These are phyloP conservation scores for Pseudogymnoascus sp. DNA, from an alignment of 2,329 filamentous ascomycete genomes.

Conservation along the genomic window DNA sequence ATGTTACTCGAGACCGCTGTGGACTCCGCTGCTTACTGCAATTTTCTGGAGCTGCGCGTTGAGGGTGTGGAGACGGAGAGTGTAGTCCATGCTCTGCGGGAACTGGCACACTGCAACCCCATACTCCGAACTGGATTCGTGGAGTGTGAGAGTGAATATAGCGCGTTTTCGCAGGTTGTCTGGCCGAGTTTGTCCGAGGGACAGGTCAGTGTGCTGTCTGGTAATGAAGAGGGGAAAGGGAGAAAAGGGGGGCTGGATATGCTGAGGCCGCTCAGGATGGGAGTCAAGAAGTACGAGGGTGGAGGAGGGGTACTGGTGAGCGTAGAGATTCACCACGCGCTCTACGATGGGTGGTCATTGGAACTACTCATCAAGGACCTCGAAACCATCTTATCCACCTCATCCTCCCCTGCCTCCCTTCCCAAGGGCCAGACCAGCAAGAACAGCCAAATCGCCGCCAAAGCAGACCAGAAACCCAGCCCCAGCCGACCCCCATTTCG, in stretches of 20 bases:
- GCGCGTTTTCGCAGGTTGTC: constrained; percentile 53
- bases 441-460: constrained; percentile 15
- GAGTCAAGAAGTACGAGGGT: not conserved
- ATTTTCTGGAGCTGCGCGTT: constrained; percentile 55
- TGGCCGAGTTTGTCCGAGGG: constrained; percentile 43
- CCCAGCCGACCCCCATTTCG: constrained; percentile 54
- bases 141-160: constrained; percentile 34
- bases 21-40: constrained; percentile 60
- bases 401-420: constrained; percentile 31
- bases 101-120: constrained; percentile 48
- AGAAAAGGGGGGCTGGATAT: constrained; percentile 11
- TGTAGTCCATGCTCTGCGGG: constrained; percentile 41
- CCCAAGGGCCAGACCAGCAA: no score
- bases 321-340: constrained; percentile 75
- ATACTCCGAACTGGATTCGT: constrained; percentile 69
- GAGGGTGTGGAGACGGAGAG: constrained; percentile 21
- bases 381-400: constrained; percentile 34
- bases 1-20: constrained; percentile 70
- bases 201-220: constrained; percentile 32
- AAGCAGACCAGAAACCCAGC: no score
- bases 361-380: constrained; percentile 67
- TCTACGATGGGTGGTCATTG: constrained; percentile 93
- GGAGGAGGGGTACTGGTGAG: constrained; percentile 41
- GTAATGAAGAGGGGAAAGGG: constrained; percentile 14
- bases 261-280: not conserved